Evolutionary conservation across 2,329 filamentous ascomycete genomes (phyloP).

Genomic region (Apiospora marii): DNA sequence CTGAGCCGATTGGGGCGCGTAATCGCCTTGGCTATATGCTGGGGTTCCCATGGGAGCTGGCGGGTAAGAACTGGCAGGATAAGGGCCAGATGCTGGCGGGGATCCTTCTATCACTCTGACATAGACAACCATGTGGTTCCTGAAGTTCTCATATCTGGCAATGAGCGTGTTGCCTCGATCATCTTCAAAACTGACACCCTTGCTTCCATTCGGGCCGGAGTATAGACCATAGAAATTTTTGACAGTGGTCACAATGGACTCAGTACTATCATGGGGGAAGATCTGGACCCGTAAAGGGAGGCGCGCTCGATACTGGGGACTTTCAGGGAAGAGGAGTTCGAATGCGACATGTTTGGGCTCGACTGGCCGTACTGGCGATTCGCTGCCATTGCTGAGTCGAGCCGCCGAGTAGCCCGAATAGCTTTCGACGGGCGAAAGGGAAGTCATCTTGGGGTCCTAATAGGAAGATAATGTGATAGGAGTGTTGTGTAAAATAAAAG

Average conservation of each 20-base stretch:
- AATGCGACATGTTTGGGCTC: slow-evolving; percentile 80
- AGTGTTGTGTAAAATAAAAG: slow-evolving; percentile 33
- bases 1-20: slow-evolving; percentile 42
- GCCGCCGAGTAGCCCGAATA: slow-evolving; percentile 42
- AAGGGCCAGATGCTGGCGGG: slow-evolving; percentile 52
- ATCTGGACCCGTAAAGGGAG: slow-evolving; percentile 90
- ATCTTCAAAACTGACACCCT: slow-evolving; percentile 95
- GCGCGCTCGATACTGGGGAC: slow-evolving; percentile 74
- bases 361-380: slow-evolving; percentile 55
- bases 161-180: slow-evolving; percentile 89
- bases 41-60: slow-evolving; percentile 59
- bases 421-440: slow-evolving; percentile 53
- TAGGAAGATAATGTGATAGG: slow-evolving; percentile 38
- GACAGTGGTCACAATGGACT: slow-evolving; percentile 96
- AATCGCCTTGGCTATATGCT: slow-evolving; percentile 63
- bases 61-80: slow-evolving; percentile 61
- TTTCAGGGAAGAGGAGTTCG: slow-evolving; percentile 74
- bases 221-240: slow-evolving; percentile 99
- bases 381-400: slow-evolving; percentile 48
- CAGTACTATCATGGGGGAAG: slow-evolving; percentile 93
- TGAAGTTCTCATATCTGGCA: slow-evolving; percentile 94
- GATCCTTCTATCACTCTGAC: slow-evolving; percentile 81
- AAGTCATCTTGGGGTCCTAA: slow-evolving; percentile 50
- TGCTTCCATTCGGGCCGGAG: slow-evolving; percentile 71
- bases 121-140: slow-evolving; percentile 90